Base-by-base conservation (phyloP, 495 filamentous ascomycete species). In the Neurospora cerealis region DNA sequence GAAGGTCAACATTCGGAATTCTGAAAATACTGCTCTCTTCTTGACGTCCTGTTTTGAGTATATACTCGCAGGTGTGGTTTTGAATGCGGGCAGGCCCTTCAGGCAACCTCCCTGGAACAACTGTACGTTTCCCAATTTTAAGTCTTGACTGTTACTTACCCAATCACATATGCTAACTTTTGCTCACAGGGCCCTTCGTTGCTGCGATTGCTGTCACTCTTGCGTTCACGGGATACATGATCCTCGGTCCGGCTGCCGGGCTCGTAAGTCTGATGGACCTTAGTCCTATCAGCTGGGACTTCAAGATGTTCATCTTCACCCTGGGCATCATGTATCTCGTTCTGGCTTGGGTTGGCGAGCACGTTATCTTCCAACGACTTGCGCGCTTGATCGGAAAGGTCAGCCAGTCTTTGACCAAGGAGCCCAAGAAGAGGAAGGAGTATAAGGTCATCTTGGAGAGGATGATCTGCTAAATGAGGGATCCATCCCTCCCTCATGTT, bases 11-110 rank as follows among this genome's bases (percentile, higher is more conserved):
- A 89, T 95, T 70, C 85, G 89, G 72, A 98, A 98, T 77, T 97
- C 94, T 15, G 91, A 98, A 79, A 98, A 98, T 76, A 96, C 94
- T 0, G 88, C 91, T 0, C 83, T 99, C 21, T 99, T 98, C 82
- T 82, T 98, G 66, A 84, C 94, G 32, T 97, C 93, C 1, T 97
- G 93, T 77, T 98, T 93, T 78, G 95, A 98, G 81, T 99, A 99
- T 81, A 95, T 96, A 48, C 85, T 97, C 41, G 89, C 93, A 2
- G 96, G 92, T 17, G 86, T 98, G 72, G 92, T 98, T 17, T 86
- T 98, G 17, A 97, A 91, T 76, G 93, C 95, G 60, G 96, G 96
- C 7, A 88, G 88, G 21, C 96, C 96, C 10, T 99, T 96, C 82
- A 86, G 96, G 70, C 92, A 94, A 78, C 85, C 89, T 11, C 94